These are phyloP conservation scores for Sporisorium reilianum DNA, from an alignment of 1,284 basidiomycete species.

Conservation along the genomic window DNA sequence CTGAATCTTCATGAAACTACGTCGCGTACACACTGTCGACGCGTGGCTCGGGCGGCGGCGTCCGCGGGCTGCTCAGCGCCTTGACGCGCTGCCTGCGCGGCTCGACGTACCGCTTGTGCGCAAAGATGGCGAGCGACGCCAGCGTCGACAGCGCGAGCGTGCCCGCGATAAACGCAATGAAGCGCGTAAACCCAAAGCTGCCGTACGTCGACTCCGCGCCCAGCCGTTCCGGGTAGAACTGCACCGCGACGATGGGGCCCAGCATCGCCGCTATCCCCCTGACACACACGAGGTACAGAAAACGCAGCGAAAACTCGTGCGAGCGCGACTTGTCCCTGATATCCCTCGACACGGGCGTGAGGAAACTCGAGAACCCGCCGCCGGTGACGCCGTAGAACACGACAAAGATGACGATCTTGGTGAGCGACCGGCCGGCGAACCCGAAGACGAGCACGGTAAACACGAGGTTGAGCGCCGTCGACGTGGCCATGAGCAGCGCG, in stretches of 20 bases:
- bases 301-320: slow-evolving; percentile 31
- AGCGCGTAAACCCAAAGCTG: slow-evolving; percentile 33
- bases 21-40: background rate
- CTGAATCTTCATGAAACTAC: no score
- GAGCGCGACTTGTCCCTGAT: slow-evolving; percentile 19
- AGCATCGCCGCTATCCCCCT: slow-evolving; percentile 51
- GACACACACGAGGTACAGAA: slow-evolving; percentile 37
- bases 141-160: slow-evolving; percentile 27
- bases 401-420: slow-evolving; percentile 54
- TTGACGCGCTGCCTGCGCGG: slow-evolving; percentile 8
- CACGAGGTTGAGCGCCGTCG: slow-evolving; percentile 38
- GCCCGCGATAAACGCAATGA: slow-evolving; percentile 40
- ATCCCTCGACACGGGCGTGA: slow-evolving; percentile 44
- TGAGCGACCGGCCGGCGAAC: slow-evolving; percentile 49
- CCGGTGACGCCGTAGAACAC: slow-evolving; percentile 55
- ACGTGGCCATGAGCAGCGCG: slow-evolving; percentile 50
- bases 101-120: slow-evolving; percentile 10
- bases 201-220: slow-evolving; percentile 17
- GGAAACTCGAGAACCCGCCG: slow-evolving; percentile 36
- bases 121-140: slow-evolving; percentile 21
- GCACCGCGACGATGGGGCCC: slow-evolving; percentile 57
- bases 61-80: slow-evolving; percentile 6
- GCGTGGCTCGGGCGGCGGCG: slow-evolving; percentile 10
- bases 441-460: slow-evolving; percentile 54
- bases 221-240: slow-evolving; percentile 44